Base-by-base conservation (phyloP, 306 rosid species). In the Arachis hypogaea region DNA sequence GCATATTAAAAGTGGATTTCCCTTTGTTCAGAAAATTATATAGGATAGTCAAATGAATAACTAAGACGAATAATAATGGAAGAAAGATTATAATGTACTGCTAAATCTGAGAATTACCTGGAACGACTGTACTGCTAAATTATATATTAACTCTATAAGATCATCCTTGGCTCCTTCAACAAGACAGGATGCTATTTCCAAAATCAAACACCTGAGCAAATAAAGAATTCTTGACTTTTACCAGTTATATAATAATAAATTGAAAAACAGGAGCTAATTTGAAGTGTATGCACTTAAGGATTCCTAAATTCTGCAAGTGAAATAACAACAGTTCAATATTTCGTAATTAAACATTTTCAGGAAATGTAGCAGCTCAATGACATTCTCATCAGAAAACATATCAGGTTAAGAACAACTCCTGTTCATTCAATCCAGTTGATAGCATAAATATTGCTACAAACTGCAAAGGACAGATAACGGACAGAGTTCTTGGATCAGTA, bases 101-200 rank as follows among this genome's bases (percentile, higher is more conserved):
- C 50, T 55, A 59, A 60, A 74, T 30, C 45, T 47, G 70, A 71
- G 76, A 74, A 58, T 69, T 87, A 93, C 98, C 98, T 85, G 77
- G 81, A 91, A 86, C 6, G 90, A 82, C 30, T 80, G 59, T 59
- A 58, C 77, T 45, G 86, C 74, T 73, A 89, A 81, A 59, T 69
- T 78, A 85, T 82, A 94, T 62, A 94, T 86, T 18, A 82, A 77
- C 84, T 88, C 89, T 83, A 89, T 63, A 74, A 94, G 83, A 84
- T 88, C 85, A 71, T 84, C 89, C 44, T 84, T 72, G 62, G 94
- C 98, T 66, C 97, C 96, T 65, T 77, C 87, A 67, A 89, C 84
- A 76, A 91, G 82, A 85, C 91, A 84, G 11, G 91, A 86, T 59
- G 92, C 91, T 63, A 91, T 82, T 80, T 91, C 92, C 94, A 91